These are phyloP conservation scores for Roridomyces roridus DNA, from an alignment of 768 basidiomycete species.

Conservation along the genomic window DNA sequence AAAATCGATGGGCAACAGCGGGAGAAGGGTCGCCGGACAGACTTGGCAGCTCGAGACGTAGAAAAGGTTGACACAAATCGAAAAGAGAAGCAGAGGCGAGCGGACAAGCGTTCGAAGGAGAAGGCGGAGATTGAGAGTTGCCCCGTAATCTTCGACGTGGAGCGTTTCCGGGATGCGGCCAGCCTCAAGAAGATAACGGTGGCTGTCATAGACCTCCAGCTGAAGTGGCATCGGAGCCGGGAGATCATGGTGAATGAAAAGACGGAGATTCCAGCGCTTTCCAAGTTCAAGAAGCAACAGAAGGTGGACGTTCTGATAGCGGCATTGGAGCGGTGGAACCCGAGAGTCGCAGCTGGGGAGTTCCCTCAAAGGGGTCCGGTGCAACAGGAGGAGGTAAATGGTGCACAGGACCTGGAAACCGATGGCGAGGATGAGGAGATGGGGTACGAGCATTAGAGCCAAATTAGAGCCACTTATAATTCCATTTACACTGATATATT, in stretches of 20 bases:
- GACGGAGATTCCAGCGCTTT: background rate
- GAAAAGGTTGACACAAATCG: background rate
- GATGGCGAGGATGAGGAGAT: slow-evolving; percentile 2
- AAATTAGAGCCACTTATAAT: background rate
- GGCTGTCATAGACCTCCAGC: slow-evolving; percentile 1
- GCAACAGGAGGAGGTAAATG: background rate
- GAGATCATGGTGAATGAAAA: slow-evolving; percentile 12
- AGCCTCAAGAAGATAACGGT: background rate
- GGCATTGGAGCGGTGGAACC: slow-evolving; percentile 3
- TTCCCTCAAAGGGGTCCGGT: background rate
- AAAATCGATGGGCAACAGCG: background rate
- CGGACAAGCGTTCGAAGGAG: background rate
- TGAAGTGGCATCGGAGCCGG: slow-evolving; percentile 7
- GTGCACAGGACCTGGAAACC: background rate
- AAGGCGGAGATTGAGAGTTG: background rate
- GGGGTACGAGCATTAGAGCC: background rate
- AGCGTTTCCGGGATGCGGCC: background rate
- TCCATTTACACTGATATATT: background rate
- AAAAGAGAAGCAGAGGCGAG: background rate
- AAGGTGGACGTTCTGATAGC: background rate
- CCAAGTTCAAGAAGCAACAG: slow-evolving; percentile 2
- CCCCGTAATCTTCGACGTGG: background rate
- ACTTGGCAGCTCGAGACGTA: background rate
- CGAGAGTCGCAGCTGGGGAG: background rate
- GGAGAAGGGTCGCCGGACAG: background rate